Evolutionary conservation across 768 basidiomycete species (phyloP), one percentile per base, ranked within the genome.

Genomic region (Lactarius pseudohatsudake): DNA sequence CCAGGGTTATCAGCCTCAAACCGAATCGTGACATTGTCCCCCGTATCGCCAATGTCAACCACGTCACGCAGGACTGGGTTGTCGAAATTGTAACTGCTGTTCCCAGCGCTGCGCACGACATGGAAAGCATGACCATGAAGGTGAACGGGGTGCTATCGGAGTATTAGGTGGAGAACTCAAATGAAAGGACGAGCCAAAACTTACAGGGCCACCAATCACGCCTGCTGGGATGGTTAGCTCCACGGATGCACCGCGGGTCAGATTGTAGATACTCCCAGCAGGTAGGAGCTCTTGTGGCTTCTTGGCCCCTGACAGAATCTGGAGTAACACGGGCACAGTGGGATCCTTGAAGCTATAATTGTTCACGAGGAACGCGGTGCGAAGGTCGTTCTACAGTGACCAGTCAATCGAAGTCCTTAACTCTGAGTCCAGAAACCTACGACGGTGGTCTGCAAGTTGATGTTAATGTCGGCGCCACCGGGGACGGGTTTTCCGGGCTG

Each of bases 1-100:
- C 75, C 75, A 22, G 75, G 70, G n/a, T 74, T 74, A 62, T 75
- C 75, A 1, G 74, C 72, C 0, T 66, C 34, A 53, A 76, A 75
- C 11, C 76, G 70, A 56, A 76, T 70, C 13, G 69, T 67, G 13
- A 69, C 69, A 18, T 68, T 58, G 20, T 68, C 66, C 8, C 28
- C 47, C 0, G 56, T 20, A 11, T 32, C 22, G 3, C 69, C 66
- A 26, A 72, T 70, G 34, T 30, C 61, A 16, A 72, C 71, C 6
- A 65, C 62, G 34, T 72, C 72, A 16, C 69, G 69, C 40, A 53
- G 20, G 28, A 65, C 54, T 2, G 72, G 72, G 34, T 72, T 66
- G 6, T 62, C 59, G 13, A 40, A 72, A 57, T 73, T 72, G 47
- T 66, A 68, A 2, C 61, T 45, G 1, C 18, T 20, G 30, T 55